phyloP scores from a whole-genome alignment of 2,329 filamentous ascomycete species.

The Aspergillus amoenus region DNA sequence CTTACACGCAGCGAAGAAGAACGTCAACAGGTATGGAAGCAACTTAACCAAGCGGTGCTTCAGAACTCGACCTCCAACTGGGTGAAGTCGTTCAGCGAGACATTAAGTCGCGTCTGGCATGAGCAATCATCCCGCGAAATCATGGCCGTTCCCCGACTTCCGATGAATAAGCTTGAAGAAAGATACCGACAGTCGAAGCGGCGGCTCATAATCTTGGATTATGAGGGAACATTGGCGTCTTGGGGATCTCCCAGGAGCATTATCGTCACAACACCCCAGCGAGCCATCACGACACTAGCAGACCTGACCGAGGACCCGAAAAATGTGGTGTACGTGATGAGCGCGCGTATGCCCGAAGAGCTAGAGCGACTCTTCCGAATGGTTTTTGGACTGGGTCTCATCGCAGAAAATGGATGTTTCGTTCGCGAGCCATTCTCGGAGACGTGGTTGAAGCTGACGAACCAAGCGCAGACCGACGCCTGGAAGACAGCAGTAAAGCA shows the following conservation, averaged over 20 bases:
- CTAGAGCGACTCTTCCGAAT: constrained; percentile 82
- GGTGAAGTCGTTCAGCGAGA: constrained; percentile 72
- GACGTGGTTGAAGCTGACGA: constrained; percentile 75
- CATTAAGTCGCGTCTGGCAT: constrained; percentile 73
- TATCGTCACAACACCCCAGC: constrained; percentile 80
- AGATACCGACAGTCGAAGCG: constrained; percentile 66
- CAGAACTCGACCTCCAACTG: constrained; percentile 83
- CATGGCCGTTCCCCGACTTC: constrained; percentile 81
- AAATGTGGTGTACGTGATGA: constrained; percentile 94
- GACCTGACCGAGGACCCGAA: constrained; percentile 76
- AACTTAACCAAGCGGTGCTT: constrained; percentile 70
- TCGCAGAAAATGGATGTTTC: constrained; percentile 94
- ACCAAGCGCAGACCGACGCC: constrained; percentile 64
- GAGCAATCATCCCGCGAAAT: constrained; percentile 84
- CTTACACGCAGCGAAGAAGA: constrained; percentile 77
- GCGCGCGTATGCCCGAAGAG: constrained; percentile 80
- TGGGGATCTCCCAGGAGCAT: constrained; percentile 83
- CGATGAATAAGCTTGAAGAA: constrained; percentile 61
- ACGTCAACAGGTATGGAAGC: constrained; percentile 71
- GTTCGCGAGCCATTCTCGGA: constrained; percentile 68
- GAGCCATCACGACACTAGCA: constrained; percentile 77
- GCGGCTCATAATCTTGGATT: constrained; percentile 86
- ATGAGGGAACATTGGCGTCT: constrained; percentile 87
- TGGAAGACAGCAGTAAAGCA: constrained; percentile 84
- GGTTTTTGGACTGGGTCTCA: constrained; percentile 80